Evolutionary conservation across 331 rosid genomes (phyloP).

Genomic region (Saraca asoca): DNA sequence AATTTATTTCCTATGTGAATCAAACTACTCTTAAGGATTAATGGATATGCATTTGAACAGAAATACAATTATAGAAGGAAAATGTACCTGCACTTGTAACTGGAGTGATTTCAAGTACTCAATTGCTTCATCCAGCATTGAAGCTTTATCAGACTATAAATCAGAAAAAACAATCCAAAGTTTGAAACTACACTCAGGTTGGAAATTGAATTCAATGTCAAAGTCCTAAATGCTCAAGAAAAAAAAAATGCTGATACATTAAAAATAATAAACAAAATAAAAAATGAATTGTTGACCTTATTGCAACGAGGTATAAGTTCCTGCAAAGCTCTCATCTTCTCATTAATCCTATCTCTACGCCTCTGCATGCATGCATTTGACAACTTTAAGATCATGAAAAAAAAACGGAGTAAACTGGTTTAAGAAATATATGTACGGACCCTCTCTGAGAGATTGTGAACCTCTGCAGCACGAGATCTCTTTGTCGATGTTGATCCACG

Average conservation of each 20-base stretch:
- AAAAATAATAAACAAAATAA: background rate
- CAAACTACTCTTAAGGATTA: no score
- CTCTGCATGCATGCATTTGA: conserved; percentile 55
- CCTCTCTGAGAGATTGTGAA: conserved; percentile 97
- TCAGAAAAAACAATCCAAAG: conserved; percentile 23
- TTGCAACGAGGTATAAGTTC: conserved; percentile 97
- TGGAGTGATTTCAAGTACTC: conserved; percentile 91
- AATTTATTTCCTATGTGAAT: no score
- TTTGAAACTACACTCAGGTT: conserved; percentile 21
- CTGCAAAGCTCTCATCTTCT: conserved; percentile 92
- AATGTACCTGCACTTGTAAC: conserved; percentile 84
- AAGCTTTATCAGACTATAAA: conserved; percentile 89
- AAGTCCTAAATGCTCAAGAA: no score
- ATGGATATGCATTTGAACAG: background rate
- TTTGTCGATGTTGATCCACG: conserved; percentile 61
- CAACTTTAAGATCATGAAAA: conserved; percentile 31
- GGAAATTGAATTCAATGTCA: conserved; percentile 24
- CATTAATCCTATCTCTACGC: conserved; percentile 96
- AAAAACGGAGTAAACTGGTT: conserved; percentile 5
- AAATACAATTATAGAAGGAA: conserved; percentile 2
- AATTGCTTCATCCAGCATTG: conserved; percentile 98
- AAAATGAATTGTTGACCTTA: conserved; percentile 45
- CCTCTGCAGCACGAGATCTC: conserved; percentile 91
- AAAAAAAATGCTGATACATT: no score
- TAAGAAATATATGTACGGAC: conserved; percentile 41